These are phyloP conservation scores for Paraglomus occultum DNA, from an alignment of 192 early-diverging fungal species.

Conservation along the genomic window DNA sequence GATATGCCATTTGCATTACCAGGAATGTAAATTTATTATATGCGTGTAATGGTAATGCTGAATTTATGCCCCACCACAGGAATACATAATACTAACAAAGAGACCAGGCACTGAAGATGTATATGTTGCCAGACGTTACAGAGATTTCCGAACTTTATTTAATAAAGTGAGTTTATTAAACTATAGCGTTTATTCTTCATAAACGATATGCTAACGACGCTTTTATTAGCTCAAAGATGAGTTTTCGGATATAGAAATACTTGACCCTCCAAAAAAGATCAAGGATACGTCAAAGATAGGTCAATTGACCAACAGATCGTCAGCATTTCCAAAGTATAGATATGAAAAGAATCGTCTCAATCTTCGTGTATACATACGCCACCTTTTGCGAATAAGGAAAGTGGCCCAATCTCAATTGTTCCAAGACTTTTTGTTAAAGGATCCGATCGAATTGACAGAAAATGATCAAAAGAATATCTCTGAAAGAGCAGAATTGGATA, in stretches of 20 bases:
- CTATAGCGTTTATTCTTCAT: too few relatives aligned
- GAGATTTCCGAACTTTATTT: conserved; percentile 45
- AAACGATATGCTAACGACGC: background rate
- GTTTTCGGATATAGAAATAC: conserved; percentile 48
- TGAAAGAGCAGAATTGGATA: conserved; percentile 36
- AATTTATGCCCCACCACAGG: conserved; percentile 17
- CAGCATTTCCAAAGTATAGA: background rate
- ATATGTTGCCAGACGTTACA: conserved; percentile 46
- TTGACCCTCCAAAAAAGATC: conserved; percentile 40
- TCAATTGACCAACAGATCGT: background rate
- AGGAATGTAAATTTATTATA: too few relatives aligned
- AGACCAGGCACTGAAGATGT: conserved; percentile 23
- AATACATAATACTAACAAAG: conserved; percentile 44
- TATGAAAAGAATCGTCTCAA: conserved; percentile 48
- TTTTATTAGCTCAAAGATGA: conserved; percentile 38
- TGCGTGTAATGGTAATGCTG: background rate
- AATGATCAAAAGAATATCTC: conserved; percentile 37
- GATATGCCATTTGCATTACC: too few relatives aligned
- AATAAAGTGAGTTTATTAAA: conserved; percentile 33
- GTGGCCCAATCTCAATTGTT: conserved; percentile 38
- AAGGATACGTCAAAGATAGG: conserved; percentile 29
- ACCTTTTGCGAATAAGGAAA: conserved; percentile 31
- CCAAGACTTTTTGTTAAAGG: conserved; percentile 39
- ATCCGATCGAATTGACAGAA: conserved; percentile 34
- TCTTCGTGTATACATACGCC: conserved; percentile 43